Base-by-base conservation (phyloP, 352 stramenopile genomes). In the Pythium monospermum region DNA sequence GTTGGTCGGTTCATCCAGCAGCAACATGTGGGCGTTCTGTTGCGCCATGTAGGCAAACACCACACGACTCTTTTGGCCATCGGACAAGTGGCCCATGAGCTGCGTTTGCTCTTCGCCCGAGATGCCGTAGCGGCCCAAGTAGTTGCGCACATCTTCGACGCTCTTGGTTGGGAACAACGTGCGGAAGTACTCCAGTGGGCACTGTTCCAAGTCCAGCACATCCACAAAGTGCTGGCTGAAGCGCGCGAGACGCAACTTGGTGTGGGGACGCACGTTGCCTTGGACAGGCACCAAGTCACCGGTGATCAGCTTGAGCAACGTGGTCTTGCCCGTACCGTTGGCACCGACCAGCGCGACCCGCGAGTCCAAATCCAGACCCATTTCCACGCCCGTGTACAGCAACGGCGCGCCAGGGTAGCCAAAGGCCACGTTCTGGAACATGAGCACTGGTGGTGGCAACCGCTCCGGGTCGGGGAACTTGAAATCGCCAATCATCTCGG, bases 221-320 rank as follows among this genome's bases (percentile, higher is more conserved):
- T 99, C 97, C 3, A 98, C 94, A 58, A 98, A 99, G 68, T 99
- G 97, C 78, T 99, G 97, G 59, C 92, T 98, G 72, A 98, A 99
- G 22, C 93, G 85, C 25, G 91, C 91, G 37, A 99, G 87, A 66
- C 96, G 96, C 32, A 99, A 80, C 69, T 98, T 97, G 28, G 77
- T 94, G 75, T 99, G 95, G 49, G 93, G 95, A 38, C 94, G 85
- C 57, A 99, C 95, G 45, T 98, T 97, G 37, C 96, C 96, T 16
- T 85, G 64, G 19, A 96, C 83, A 21, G 96, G 93, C 41, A 91
- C 74, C 27, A 99, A 73, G 64, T 98, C 93, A 26, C 96, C 94
- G 16, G 86, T 96, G 67, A 99, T 98, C 27, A 99, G 81, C 77
- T 99, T 99, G 32, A 99, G 80, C 28, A 99, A 68, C n/a, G 96